phyloP scores from a whole-genome alignment of 331 rosid genomes.

The Erythrophleum ivorense region DNA sequence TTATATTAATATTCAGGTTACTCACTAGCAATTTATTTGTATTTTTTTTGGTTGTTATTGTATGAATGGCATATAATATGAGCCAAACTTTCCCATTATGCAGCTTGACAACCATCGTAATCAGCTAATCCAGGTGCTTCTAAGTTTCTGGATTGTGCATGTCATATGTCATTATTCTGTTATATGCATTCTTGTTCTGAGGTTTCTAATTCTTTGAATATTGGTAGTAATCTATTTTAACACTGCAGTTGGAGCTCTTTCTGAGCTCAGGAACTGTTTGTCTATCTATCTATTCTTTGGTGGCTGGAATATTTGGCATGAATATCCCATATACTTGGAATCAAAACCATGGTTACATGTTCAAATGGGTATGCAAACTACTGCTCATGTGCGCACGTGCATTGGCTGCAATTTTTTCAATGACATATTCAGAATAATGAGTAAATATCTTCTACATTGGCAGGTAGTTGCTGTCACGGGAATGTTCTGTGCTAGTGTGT shows the following conservation, averaged over 20 bases:
- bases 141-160: constrained; percentile 18
- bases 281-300: constrained; percentile 60
- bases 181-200: not conserved
- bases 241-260: constrained; percentile 76
- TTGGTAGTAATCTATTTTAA: constrained; percentile 1
- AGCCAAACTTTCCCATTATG: constrained; percentile 37
- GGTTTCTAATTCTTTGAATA: not conserved
- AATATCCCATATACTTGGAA: constrained; percentile 71
- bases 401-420: not conserved
- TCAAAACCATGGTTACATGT: constrained; percentile 50
- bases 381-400: not conserved
- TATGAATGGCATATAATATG: constrained; percentile 18
- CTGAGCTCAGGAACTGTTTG: constrained; percentile 71
- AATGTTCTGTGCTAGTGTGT: constrained; percentile 34
- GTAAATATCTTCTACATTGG: constrained; percentile 7
- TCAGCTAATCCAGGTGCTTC: constrained; percentile 81
- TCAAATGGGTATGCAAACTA: constrained; percentile 73
- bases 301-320: constrained; percentile 74
- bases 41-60: not conserved
- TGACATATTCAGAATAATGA: not conserved
- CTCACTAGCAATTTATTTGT: not conserved
- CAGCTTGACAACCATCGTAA: constrained; percentile 90
- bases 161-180: not conserved
- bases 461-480: constrained; percentile 64
- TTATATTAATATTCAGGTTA: constrained; percentile 86